phyloP scores from a whole-genome alignment of 805 yeast genomes.

The Deakozyma indianensis region DNA sequence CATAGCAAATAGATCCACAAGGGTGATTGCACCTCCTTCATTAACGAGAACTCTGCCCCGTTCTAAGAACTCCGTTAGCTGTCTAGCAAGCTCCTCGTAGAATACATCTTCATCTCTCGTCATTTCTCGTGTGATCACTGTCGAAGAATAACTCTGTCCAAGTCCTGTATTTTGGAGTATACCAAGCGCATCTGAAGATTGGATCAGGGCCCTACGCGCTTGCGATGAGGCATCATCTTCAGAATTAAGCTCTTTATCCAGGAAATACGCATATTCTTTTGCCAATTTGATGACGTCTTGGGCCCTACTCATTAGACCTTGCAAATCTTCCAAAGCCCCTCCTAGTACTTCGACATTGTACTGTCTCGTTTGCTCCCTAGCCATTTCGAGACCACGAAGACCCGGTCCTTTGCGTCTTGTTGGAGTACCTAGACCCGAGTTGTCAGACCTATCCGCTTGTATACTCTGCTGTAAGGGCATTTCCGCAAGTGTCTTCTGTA shows the following conservation, averaged over 20 bases:
- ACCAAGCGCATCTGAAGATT: constrained; percentile 20
- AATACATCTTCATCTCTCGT: constrained; percentile 21
- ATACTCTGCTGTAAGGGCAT: neutral
- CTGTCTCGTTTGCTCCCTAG: constrained; percentile 38
- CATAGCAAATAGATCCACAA: constrained; percentile 47
- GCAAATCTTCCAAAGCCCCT: constrained; percentile 61
- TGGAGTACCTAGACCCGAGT: neutral
- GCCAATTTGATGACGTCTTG: constrained; percentile 52
- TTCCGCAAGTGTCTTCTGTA: constrained; percentile 25
- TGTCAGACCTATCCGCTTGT: neutral
- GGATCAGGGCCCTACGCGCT: constrained; percentile 22
- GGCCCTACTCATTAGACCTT: constrained; percentile 64
- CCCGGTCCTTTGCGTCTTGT: constrained; percentile 29
- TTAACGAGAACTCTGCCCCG: constrained; percentile 29
- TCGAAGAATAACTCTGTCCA: constrained; percentile 10
- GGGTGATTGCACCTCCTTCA: constrained; percentile 44
- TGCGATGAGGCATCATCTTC: constrained; percentile 20
- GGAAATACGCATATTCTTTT: constrained; percentile 19
- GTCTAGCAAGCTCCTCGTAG: constrained; percentile 54
- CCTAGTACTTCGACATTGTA: constrained; percentile 48
- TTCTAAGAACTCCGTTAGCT: constrained; percentile 56
- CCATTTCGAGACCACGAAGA: constrained; percentile 51
- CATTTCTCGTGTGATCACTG: constrained; percentile 22
- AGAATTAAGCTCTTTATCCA: constrained; percentile 13
- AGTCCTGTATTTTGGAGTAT: constrained; percentile 4